Evolutionary conservation across 148 eudicot species (phyloP), one percentile per base, ranked within the genome.

Genomic region (Arbutus unedo): DNA sequence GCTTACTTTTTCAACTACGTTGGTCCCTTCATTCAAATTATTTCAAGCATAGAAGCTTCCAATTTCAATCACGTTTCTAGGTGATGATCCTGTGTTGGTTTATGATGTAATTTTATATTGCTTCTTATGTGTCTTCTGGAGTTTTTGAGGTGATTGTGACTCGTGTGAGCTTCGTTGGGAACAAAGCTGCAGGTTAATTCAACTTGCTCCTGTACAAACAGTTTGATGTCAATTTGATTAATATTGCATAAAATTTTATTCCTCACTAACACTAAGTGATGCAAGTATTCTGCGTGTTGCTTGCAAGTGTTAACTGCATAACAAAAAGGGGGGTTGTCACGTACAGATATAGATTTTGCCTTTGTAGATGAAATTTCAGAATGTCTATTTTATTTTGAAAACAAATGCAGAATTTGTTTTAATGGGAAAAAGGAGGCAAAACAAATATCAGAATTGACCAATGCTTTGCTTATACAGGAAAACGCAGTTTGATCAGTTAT

Each of bases 281-380:
- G 19, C 47, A 23, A 2, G 44, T 13, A 41, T 68, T 68, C 74
- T 4, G 9, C n/a, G 1, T 71, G 50, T 43, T 43, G 19, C 47
- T 5, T 68, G 74, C 74, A 0, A 15, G 75, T 71, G 75, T 71
- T 19, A 71, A 43, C 21, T 71, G 74, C 3, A 0, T 71, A 16
- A 44, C 13, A 43, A 15, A 71, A 43, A 71, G 5, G 47, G 49
- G 18, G 75, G 50, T 16, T 68, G 50, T 44, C 48, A 19, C 23
- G 2, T 60, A 43, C 11, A 71, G 75, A 44, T 7, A 71, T 71
- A 38, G 19, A 38, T 18, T 38, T 68, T 41, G 74, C 47, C 48
- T 31, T 68, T 68, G 73, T 68, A 41, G 73, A 68, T 68, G 73
- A 68, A 5, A 68, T 38, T 68, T 68, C 19, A 38, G 73, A 31